Conservation (phyloP, 2,329 filamentous ascomycete species). For the Dothideomycetes sp. region DNA sequence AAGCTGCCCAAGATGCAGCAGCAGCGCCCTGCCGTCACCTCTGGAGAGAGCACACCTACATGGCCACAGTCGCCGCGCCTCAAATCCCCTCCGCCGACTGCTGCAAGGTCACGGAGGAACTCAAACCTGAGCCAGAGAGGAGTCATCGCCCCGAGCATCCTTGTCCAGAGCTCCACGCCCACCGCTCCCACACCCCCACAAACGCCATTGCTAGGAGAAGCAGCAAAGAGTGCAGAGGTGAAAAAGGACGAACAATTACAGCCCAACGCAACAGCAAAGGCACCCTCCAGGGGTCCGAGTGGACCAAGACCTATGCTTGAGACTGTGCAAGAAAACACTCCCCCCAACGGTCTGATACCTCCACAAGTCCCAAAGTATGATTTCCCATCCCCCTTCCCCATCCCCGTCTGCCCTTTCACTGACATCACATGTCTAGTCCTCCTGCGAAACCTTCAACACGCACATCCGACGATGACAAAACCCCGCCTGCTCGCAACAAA, state of each 20-base stretch:
- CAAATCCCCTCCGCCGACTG: conserved; percentile 60
- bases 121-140: conserved; percentile 15
- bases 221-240: not conserved
- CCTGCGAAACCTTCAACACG: not conserved
- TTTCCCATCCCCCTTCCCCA: too few species aligned
- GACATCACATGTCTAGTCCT: not conserved
- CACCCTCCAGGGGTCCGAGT: conserved; percentile 24
- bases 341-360: conserved; percentile 1
- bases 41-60: conserved; percentile 43
- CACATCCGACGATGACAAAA: conserved; percentile 20
- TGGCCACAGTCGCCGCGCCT: conserved; percentile 71
- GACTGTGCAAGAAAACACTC: conserved; percentile 36
- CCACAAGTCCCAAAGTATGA: not conserved
- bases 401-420: not conserved
- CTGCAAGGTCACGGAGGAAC: conserved; percentile 31
- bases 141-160: not conserved
- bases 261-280: conserved; percentile 25
- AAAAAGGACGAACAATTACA: conserved; percentile 23
- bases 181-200: conserved; percentile 21
- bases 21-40: conserved; percentile 36
- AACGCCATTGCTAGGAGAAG: conserved; percentile 17
- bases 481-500: conserved; percentile 17
- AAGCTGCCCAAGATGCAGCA: conserved; percentile 58
- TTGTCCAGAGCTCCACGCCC: conserved; percentile 29
- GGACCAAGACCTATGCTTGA: conserved; percentile 42